phyloP scores from a whole-genome alignment of 1,139 yeast genomes.

The Candida mesenterica region DNA sequence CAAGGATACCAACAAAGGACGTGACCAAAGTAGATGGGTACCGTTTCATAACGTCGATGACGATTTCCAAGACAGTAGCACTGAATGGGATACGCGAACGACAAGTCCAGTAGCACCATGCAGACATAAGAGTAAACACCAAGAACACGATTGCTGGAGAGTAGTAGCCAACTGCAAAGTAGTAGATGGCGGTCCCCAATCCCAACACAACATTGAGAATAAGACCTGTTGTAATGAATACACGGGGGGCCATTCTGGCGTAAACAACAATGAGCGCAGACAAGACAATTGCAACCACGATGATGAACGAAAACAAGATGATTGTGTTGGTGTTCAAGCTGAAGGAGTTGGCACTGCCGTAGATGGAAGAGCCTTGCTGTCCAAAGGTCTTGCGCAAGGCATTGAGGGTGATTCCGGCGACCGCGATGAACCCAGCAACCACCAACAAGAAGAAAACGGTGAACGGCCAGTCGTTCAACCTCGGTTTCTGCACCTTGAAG shows the following conservation, averaged over 20 bases:
- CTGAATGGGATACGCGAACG: conserved; percentile 70
- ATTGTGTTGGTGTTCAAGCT: conserved; percentile 73
- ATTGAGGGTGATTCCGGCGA: conserved; percentile 67
- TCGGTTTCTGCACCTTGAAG: conserved; percentile 65
- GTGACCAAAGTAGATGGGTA: conserved; percentile 69
- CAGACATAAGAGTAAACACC: conserved; percentile 60
- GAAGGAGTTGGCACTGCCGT: conserved; percentile 51
- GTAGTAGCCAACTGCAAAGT: conserved; percentile 61
- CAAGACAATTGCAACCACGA: conserved; percentile 59
- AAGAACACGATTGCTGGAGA: conserved; percentile 79
- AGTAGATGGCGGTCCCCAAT: conserved; percentile 72
- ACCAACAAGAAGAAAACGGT: conserved; percentile 60
- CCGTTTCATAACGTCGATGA: conserved; percentile 71
- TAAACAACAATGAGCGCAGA: conserved; percentile 55
- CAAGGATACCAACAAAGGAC: conserved; percentile 62
- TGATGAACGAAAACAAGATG: conserved; percentile 65
- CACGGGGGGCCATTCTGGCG: conserved; percentile 63
- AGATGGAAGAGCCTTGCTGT: conserved; percentile 65
- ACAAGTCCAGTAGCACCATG: conserved; percentile 73
- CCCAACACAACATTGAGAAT: conserved; percentile 67
- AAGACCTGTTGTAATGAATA: conserved; percentile 70
- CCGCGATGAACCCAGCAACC: conserved; percentile 66
- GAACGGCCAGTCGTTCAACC: conserved; percentile 72
- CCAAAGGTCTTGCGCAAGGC: conserved; percentile 58
- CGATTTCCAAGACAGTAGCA: conserved; percentile 67